Percentiles rank a stretch among this genome's conserved stretches.
phyloP scores from a whole-genome alignment of 2,329 filamentous ascomycete species.

The Exophiala mesophila region DNA sequence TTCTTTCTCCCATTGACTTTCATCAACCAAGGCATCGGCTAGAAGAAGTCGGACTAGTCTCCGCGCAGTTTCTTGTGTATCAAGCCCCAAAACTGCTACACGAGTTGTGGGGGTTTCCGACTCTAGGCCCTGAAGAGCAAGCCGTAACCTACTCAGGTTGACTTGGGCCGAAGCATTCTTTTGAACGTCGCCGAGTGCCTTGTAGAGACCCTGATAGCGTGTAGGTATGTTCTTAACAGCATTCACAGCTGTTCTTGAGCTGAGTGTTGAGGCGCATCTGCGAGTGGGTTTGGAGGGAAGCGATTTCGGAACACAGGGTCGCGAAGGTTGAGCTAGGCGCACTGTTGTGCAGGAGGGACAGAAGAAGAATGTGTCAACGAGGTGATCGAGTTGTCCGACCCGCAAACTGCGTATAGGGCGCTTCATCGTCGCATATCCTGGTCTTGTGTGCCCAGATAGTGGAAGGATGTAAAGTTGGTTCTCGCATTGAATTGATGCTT shows the following conservation, averaged over 20 bases:
- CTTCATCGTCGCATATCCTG: neutral
- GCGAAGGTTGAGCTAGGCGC: constrained; percentile 20
- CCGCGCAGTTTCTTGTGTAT: constrained; percentile 47
- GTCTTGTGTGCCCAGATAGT: no score
- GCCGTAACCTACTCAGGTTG: constrained; percentile 55
- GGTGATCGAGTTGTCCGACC: constrained; percentile 8
- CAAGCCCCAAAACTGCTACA: constrained; percentile 53
- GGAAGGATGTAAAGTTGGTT: no score
- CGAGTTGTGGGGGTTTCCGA: constrained; percentile 50
- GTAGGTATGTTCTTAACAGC: constrained; percentile 49
- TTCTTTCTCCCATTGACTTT: constrained; percentile 63
- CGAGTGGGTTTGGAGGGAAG: constrained; percentile 16
- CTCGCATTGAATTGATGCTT: no score
- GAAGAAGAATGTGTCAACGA: constrained; percentile 28
- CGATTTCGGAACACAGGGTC: constrained; percentile 2
- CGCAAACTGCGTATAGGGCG: neutral
- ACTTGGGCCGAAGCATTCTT: constrained; percentile 51
- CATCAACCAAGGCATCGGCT: constrained; percentile 62
- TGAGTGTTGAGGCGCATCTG: constrained; percentile 35
- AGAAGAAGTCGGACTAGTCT: constrained; percentile 64
- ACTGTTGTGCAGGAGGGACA: constrained; percentile 40
- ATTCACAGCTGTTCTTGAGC: constrained; percentile 52
- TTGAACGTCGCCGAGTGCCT: constrained; percentile 49
- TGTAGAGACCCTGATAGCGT: constrained; percentile 50
- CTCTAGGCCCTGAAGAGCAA: constrained; percentile 56